Evolutionary conservation across 192 early-diverging fungal species (phyloP), one percentile per base, ranked within the genome.

Genomic region (Coemansia sp.): DNA sequence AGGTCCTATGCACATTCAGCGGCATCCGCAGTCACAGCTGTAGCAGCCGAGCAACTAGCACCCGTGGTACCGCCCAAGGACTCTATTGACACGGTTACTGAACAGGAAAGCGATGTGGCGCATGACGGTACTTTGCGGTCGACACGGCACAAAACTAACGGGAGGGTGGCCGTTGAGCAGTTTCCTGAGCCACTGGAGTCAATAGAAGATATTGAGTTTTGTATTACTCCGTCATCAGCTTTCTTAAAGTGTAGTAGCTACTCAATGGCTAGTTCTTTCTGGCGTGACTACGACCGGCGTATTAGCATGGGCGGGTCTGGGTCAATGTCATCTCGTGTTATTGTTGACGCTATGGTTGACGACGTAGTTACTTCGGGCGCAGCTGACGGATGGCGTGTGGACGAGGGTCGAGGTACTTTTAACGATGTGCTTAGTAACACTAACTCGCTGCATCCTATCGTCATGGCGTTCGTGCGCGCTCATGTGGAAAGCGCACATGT

Each of bases 321-420:
- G 40, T 43, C 9, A 11, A 21, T 4, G 3, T 2, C 4, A 1
- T 10, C 57, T 16, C 70, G 78, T 17, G 70, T 37, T 7, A 75
- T 81, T 32, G 44, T 76, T 44, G 74, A 81, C 40, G 70, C 78
- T 13, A 75, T 81, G 78, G 67, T 81, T 0, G 78, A 81, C 47
- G 78, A 76, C 59, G 43, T 53, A 17, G 32, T 60, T 21, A 60
- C 47, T 32, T 7, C 63, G 11, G 43, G 62, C 30, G 46, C 30
- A 59, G 67, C 46, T 21, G 40, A 62, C 46, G 78, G 78, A 14
- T 81, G 78, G 78, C 67, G 58, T 23, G 66, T 75, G 38, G 78
- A 62, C 19, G 65, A 67, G n/a, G 67, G 64, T n/a, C 49, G 55
- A 30, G 74, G 78, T 62, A 74, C 69, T 1, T 81, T 81, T 61